phyloP scores from a whole-genome alignment of 306 rosid species.

The Acacia crassicarpa region DNA sequence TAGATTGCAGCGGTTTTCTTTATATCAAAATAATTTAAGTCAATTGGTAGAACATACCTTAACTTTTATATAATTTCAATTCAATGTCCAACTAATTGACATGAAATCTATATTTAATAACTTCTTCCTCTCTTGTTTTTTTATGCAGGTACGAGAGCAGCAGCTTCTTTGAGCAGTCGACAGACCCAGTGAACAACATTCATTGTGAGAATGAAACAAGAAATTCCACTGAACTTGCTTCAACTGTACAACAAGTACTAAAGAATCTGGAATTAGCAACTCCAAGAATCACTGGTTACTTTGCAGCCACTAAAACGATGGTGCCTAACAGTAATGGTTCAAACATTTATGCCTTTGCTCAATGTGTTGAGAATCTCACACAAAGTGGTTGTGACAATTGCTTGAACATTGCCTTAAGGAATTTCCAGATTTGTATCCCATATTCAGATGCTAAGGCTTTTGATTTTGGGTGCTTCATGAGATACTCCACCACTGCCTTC shows the following conservation, averaged over 20 bases:
- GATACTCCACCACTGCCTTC: slow-evolving; percentile 55
- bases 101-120: too few relatives aligned
- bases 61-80: too few relatives aligned
- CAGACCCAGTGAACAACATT: slow-evolving; percentile 34
- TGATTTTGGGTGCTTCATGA: slow-evolving; percentile 69
- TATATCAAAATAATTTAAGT: too few relatives aligned
- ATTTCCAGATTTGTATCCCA: slow-evolving; percentile 48
- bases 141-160: slow-evolving; percentile 20
- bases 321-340: slow-evolving; percentile 8
- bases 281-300: slow-evolving; percentile 43
- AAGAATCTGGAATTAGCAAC: slow-evolving; percentile 34
- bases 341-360: slow-evolving; percentile 58
- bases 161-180: slow-evolving; percentile 39
- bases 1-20: too few relatives aligned
- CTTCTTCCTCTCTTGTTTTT: background rate
- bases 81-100: too few relatives aligned
- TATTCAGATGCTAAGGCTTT: slow-evolving; percentile 45
- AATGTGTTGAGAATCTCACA: slow-evolving; percentile 51
- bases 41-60: too few relatives aligned
- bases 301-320: slow-evolving; percentile 44
- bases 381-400: slow-evolving; percentile 40
- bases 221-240: background rate
- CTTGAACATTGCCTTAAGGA: slow-evolving; percentile 42
- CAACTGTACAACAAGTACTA: slow-evolving; percentile 17
- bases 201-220: slow-evolving; percentile 31